phyloP scores from a whole-genome alignment of 2,329 filamentous ascomycete species.

The Aaosphaeria arxii region DNA sequence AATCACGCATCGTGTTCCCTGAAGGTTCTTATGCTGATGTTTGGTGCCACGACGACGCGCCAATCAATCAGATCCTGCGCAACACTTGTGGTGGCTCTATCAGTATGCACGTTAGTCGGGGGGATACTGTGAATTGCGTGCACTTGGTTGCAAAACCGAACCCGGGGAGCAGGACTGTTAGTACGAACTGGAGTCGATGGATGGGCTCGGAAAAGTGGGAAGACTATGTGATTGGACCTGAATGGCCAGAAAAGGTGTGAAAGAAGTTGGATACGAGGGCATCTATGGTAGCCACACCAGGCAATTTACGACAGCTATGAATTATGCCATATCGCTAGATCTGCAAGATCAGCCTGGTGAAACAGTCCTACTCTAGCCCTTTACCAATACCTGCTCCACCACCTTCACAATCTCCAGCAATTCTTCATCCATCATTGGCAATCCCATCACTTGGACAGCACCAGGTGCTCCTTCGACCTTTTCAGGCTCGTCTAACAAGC shows the following conservation, averaged over 20 bases:
- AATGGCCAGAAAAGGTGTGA: background rate
- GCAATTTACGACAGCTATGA: no score
- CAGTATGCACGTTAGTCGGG: slow-evolving; percentile 32
- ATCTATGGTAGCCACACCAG: no score
- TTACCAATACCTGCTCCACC: slow-evolving; percentile 15
- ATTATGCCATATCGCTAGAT: no score
- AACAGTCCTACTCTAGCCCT: background rate
- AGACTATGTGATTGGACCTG: slow-evolving; percentile 24
- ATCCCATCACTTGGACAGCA: slow-evolving; percentile 47
- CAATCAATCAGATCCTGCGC: slow-evolving; percentile 34
- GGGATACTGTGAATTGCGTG: slow-evolving; percentile 29
- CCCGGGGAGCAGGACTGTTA: slow-evolving; percentile 8
- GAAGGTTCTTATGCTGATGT: slow-evolving; percentile 34
- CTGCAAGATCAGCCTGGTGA: no score
- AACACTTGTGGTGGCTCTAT: slow-evolving; percentile 38
- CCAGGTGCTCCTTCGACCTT: slow-evolving; percentile 44
- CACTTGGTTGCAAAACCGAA: slow-evolving; percentile 19
- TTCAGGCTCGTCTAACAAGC: slow-evolving; percentile 39
- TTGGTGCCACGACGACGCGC: slow-evolving; percentile 39
- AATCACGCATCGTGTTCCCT: slow-evolving; percentile 41
- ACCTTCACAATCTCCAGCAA: slow-evolving; percentile 34
- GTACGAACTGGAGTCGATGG: slow-evolving; percentile 24
- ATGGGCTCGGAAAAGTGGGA: slow-evolving; percentile 21
- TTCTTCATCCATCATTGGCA: slow-evolving; percentile 49
- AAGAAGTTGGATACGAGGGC: no score